Conservation (phyloP, 2,329 filamentous ascomycete genomes). For the Magnaporthiopsis poae region DNA sequence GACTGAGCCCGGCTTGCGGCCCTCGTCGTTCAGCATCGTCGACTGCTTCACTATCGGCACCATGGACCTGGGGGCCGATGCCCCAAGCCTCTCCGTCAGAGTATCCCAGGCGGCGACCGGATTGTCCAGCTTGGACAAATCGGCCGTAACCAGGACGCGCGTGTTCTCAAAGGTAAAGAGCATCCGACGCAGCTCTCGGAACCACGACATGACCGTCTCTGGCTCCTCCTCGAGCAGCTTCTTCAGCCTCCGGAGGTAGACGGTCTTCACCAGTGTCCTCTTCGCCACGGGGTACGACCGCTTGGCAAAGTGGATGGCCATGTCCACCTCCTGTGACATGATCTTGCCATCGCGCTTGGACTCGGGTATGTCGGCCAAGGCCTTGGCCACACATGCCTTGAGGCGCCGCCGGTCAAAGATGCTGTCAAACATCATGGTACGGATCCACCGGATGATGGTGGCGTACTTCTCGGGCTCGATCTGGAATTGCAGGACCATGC, state of each 20-base stretch:
- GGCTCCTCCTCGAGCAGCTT: constrained; percentile 71
- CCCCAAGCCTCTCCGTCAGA: constrained; percentile 43
- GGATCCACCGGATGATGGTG: constrained; percentile 72
- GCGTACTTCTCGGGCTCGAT: constrained; percentile 82
- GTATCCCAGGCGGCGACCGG: constrained; percentile 72
- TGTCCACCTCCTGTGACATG: constrained; percentile 57
- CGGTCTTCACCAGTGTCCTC: constrained; percentile 72
- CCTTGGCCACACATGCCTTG: constrained; percentile 61
- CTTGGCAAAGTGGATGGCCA: constrained; percentile 70
- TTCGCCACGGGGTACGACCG: constrained; percentile 69
- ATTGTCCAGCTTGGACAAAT: constrained; percentile 61
- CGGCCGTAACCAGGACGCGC: constrained; percentile 72
- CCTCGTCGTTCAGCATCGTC: constrained; percentile 65
- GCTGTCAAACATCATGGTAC: constrained; percentile 76
- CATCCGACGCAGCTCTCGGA: constrained; percentile 63
- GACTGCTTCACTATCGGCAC: constrained; percentile 61
- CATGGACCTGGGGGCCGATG: constrained; percentile 38
- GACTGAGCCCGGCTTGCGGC: constrained; percentile 62
- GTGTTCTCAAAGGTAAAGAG: constrained; percentile 81
- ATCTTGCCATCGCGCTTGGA: constrained; percentile 73
- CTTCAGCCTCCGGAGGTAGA: constrained; percentile 78
- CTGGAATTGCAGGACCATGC: constrained; percentile 71
- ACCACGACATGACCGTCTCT: constrained; percentile 62
- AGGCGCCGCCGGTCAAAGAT: constrained; percentile 67
- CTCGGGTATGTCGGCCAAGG: constrained; percentile 85